Base-by-base conservation (phyloP, 1,284 basidiomycete species). In the Leccinum insolens region DNA sequence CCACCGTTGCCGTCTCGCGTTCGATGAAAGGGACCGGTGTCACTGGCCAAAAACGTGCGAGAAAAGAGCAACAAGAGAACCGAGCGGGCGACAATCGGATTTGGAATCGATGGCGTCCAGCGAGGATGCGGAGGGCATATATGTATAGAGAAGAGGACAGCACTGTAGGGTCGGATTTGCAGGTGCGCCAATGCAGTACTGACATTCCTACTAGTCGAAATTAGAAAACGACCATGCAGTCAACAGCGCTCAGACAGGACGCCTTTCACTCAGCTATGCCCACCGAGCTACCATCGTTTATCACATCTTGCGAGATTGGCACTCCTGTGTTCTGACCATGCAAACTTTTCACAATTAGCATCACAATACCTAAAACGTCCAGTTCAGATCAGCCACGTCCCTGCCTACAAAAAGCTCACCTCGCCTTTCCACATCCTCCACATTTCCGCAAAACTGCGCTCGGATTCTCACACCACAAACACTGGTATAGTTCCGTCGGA, bases 381-480 rank as follows among this genome's bases (percentile, higher is more conserved):
- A 59, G 37, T 6, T 52, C 8, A 31, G 31, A 31, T 31, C 31
- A 31, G 31, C 31, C 31, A 31, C 31, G 28, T 28, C 28, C 28
- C 28, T 28, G 1, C 28, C 28, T 28, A 28, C 28, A 28, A 28
- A 20, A 22, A 6, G 3, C 75, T 11, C 69, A 83, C 85, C 83
- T 82, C 14, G 81, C 79, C 70, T 82, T 81, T 46, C 77, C 73
- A 67, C 84, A 85, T 17, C 80, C 81, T 9, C 76, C 77, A 78
- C 87, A 89, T 77, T 83, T 87, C 69, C 82, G 81, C 55, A 88
- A 72, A 6, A 80, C 80, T 2, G 86, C 87, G 44, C 86, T 87
- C 11, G 85, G 85, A 69, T 88, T 88, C 4, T 83, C 80, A 70
- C 88, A 89, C 81, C 83, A 86, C 25, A 86, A 86, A 70, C 87